Conservation (phyloP, 495 filamentous ascomycete species). For the Penicillium antarcticum region DNA sequence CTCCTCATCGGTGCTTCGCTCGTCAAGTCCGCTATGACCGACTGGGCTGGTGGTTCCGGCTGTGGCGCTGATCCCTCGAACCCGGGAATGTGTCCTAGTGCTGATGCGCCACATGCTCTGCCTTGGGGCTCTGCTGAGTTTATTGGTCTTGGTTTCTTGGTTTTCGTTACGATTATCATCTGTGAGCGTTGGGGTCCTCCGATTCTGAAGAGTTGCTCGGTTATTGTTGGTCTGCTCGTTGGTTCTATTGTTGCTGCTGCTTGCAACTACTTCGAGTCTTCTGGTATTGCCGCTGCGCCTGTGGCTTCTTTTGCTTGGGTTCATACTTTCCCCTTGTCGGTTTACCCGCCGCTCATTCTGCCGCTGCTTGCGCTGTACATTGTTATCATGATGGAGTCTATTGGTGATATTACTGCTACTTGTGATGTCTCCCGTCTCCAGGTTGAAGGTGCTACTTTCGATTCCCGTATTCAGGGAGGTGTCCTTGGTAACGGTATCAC, state of each 20-base stretch:
- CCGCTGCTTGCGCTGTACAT: constrained; percentile 85
- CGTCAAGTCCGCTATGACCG: constrained; percentile 71
- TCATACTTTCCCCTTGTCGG: constrained; percentile 72
- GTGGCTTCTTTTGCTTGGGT: constrained; percentile 88
- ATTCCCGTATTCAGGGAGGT: constrained; percentile 88
- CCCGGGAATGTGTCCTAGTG: constrained; percentile 66
- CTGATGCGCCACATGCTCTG: constrained; percentile 71
- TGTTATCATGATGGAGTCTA: constrained; percentile 84
- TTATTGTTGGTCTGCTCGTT: constrained; percentile 76
- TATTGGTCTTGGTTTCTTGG: constrained; percentile 85
- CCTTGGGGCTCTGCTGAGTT: constrained; percentile 87
- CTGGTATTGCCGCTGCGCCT: constrained; percentile 66
- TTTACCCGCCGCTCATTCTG: constrained; percentile 83
- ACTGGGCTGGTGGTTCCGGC: constrained; percentile 80
- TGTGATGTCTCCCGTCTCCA: constrained; percentile 80
- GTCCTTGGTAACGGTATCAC: constrained; percentile 74
- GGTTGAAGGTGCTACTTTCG: constrained; percentile 75
- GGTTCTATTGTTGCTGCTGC: constrained; percentile 87
- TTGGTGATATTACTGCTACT: constrained; percentile 62
- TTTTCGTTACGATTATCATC: constrained; percentile 85
- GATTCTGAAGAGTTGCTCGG: constrained; percentile 70
- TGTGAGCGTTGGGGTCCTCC: constrained; percentile 83
- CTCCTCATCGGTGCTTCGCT: constrained; percentile 73
- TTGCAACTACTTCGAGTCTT: constrained; percentile 75
- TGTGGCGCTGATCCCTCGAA: constrained; percentile 55